phyloP scores from a whole-genome alignment of 2,329 filamentous ascomycete species.

The Penicillium nordicum region DNA sequence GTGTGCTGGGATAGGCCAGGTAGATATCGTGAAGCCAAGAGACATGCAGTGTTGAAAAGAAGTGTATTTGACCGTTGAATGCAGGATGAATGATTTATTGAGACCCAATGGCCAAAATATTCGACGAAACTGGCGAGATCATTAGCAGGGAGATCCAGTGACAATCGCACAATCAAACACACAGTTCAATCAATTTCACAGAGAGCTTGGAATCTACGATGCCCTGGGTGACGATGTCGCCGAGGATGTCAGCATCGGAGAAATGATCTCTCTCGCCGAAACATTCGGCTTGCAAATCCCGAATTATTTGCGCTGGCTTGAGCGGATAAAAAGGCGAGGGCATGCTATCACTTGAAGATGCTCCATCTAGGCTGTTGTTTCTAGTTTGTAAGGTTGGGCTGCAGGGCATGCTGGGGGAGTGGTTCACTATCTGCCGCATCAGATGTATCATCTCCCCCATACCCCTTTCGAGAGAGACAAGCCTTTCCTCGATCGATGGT shows the following conservation, averaged over 20 bases:
- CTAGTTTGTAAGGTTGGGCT: conserved; percentile 20
- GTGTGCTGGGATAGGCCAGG: conserved; percentile 30
- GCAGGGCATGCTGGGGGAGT: conserved; percentile 20
- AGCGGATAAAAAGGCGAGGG: conserved; percentile 23
- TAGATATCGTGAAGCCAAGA: conserved; percentile 34
- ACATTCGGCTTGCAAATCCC: conserved; percentile 33
- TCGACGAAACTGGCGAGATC: conserved; percentile 28
- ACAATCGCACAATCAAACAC: conserved; percentile 4
- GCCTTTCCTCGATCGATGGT: conserved; percentile 34
- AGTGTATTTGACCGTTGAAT: conserved; percentile 31
- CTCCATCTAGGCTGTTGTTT: conserved; percentile 26
- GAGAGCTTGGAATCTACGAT: conserved; percentile 32
- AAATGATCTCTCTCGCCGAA: conserved; percentile 27
- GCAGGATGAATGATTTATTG: conserved; percentile 29
- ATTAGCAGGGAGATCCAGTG: conserved; percentile 1
- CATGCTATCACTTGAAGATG: conserved; percentile 19
- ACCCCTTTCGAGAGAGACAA: conserved; percentile 31
- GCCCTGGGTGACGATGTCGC: conserved; percentile 28
- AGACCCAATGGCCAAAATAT: conserved; percentile 33
- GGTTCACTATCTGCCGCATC: conserved; percentile 32
- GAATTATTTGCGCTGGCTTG: conserved; percentile 32
- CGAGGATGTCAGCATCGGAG: conserved; percentile 24
- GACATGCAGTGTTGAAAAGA: conserved; percentile 34
- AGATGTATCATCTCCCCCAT: conserved; percentile 37
- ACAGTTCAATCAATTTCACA: conserved; percentile 33